A percentile compares a stretch with the other conserved stretches of the same genome.
phyloP scores from a whole-genome alignment of 805 yeast species.

The Yamadazyma scolyti region DNA sequence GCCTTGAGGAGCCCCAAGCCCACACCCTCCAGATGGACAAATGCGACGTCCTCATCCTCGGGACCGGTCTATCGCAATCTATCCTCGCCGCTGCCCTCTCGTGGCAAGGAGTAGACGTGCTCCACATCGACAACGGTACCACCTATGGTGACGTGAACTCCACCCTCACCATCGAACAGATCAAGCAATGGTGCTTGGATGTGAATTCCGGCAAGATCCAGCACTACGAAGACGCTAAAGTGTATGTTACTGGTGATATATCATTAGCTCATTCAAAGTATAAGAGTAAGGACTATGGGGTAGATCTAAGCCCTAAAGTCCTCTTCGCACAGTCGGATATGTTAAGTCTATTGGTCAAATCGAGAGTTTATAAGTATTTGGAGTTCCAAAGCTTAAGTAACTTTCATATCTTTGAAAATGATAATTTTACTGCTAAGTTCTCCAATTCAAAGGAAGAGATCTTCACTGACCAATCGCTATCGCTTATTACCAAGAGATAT shows the following conservation, averaged over 20 bases:
- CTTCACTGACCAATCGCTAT: conserved; percentile 79
- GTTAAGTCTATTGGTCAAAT: conserved; percentile 69
- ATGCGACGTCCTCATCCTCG: conserved; percentile 86
- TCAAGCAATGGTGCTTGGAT: conserved; percentile 74
- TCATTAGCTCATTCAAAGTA: conserved; percentile 15
- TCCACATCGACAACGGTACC: conserved; percentile 81
- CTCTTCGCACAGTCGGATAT: conserved; percentile 90
- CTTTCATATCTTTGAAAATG: conserved; percentile 93
- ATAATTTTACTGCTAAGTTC: conserved; percentile 75
- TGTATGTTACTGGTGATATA: conserved; percentile 68
- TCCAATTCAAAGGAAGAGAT: conserved; percentile 88
- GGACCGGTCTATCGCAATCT: conserved; percentile 88
- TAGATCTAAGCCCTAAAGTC: conserved; percentile 83
- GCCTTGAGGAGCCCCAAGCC: conserved; percentile 67
- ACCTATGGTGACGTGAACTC: conserved; percentile 90
- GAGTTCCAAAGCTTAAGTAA: conserved; percentile 87
- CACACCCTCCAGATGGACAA: conserved; percentile 59
- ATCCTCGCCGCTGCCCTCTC: conserved; percentile 90
- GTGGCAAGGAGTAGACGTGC: conserved; percentile 96
- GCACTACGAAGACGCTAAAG: conserved; percentile 65
- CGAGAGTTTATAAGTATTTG: conserved; percentile 85
- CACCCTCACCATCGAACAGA: conserved; percentile 81
- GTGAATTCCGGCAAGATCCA: conserved; percentile 49
- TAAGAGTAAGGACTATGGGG: conserved; percentile 69
- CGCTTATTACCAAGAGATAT: conserved; percentile 72